phyloP scores from a whole-genome alignment of 768 basidiomycete species.

The Strobilomyces echinocephalus region DNA sequence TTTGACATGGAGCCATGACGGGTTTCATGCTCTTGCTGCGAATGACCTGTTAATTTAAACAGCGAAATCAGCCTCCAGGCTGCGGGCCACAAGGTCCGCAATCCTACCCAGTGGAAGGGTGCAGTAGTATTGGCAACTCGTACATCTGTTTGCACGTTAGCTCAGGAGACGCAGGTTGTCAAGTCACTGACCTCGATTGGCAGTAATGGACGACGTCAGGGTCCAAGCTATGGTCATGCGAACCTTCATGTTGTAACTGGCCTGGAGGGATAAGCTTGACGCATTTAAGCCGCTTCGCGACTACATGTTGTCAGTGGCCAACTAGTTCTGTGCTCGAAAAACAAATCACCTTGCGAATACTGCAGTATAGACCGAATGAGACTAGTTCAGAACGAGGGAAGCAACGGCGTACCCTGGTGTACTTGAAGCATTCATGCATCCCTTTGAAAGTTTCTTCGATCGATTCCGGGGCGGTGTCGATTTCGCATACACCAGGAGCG shows the following conservation, averaged over 20 bases:
- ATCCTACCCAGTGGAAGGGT: conserved; percentile 46
- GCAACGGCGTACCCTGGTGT: conserved; percentile 45
- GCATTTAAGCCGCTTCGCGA: conserved; percentile 40
- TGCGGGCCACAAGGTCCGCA: too few species aligned
- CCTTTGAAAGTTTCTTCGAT: conserved; percentile 60
- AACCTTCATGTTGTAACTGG: conserved; percentile 39
- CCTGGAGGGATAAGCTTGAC: conserved; percentile 43
- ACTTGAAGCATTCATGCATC: conserved; percentile 55
- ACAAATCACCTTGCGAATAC: conserved; percentile 49
- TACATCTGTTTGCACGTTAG: conserved; percentile 36
- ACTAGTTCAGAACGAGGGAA: background rate
- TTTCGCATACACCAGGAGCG: conserved; percentile 51
- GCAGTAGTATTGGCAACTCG: conserved; percentile 54
- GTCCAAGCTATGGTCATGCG: conserved; percentile 46
- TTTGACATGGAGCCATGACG: conserved; percentile 58
- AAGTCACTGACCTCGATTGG: conserved; percentile 36
- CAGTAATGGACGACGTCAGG: conserved; percentile 47
- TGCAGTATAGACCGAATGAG: conserved; percentile 15
- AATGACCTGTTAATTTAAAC: conserved; percentile 38
- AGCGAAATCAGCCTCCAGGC: background rate
- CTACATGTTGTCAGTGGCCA: background rate
- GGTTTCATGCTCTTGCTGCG: conserved; percentile 56
- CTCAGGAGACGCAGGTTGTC: background rate
- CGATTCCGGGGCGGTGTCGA: conserved; percentile 51
- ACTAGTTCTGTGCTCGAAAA: background rate